Evolutionary conservation across 305 asterid species (phyloP).

Genomic region (Plantago coronopus): DNA sequence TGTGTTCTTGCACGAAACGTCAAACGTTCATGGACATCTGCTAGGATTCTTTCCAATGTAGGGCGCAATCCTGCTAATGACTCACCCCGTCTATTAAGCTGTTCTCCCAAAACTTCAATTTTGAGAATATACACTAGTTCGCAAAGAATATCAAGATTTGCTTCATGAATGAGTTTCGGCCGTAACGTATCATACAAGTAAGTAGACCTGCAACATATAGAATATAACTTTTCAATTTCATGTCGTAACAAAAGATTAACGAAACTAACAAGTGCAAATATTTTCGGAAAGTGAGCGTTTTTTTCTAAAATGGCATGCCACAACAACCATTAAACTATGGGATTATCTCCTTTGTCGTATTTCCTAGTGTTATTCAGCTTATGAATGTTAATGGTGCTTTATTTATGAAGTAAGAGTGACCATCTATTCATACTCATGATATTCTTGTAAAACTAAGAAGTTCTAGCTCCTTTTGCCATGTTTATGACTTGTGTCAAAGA

Average conservation of each 20-base stretch:
- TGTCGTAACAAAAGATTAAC: slow-evolving; percentile 23
- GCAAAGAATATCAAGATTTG: slow-evolving; percentile 92
- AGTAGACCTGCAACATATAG: slow-evolving; percentile 69
- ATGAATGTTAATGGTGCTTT: too few relatives aligned
- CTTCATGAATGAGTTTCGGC: slow-evolving; percentile 95
- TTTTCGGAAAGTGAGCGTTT: slow-evolving; percentile 1
- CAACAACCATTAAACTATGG: not conserved
- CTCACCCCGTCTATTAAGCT: slow-evolving; percentile 80
- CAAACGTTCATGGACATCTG: slow-evolving; percentile 95
- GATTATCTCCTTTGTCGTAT: too few relatives aligned
- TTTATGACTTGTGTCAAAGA: slow-evolving; percentile 14
- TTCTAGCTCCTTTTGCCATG: not conserved
- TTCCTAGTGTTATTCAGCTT: too few relatives aligned
- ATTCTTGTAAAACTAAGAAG: too few relatives aligned
- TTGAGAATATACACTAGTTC: slow-evolving; percentile 93
- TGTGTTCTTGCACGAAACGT: slow-evolving; percentile 97
- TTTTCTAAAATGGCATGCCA: not conserved
- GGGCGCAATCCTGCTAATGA: slow-evolving; percentile 86
- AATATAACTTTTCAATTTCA: slow-evolving; percentile 15
- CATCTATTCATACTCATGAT: too few relatives aligned
- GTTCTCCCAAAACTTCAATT: slow-evolving; percentile 93
- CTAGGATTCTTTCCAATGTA: slow-evolving; percentile 85
- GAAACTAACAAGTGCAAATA: slow-evolving; percentile 11
- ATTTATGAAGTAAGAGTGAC: too few relatives aligned
- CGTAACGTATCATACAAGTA: slow-evolving; percentile 89